Evolutionary conservation across 305 asterid species (phyloP), one percentile per base, ranked within the genome.

Genomic region (Caryopteris hybrid): DNA sequence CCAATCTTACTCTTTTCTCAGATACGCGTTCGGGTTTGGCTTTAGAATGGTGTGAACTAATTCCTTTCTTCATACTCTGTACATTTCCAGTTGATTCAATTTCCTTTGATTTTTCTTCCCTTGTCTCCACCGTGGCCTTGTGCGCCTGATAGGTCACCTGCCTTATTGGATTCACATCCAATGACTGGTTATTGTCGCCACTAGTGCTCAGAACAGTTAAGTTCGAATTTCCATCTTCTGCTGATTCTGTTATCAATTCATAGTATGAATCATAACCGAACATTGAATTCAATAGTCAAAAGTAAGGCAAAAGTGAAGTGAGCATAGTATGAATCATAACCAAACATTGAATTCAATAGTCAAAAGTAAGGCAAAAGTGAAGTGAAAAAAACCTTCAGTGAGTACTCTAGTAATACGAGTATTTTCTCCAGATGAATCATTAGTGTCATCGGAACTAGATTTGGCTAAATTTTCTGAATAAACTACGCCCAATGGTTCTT

Each of bases 361-460:
- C 22, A 42, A 59, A 11, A 22, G 47, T 23, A 43, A 64, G 39
- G n/a, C 59, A 20, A 55, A 36, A 38, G 34, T 17, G 20, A 45
- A 53, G 34, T 23, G 33, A 68, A 58, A 33, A 60, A 43, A 61
- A 89, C 98, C 97, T 89, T 74, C 92, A 27, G 90, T 42, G 29
- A 91, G 94, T 62, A 85, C 95, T 83, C 96, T 81, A 39, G 84
- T 75, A 53, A 79, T 76, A 18, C 81, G 95, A 57, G 86, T 70
- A 74, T 73, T 89, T 53, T 80, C 86, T 31, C 76, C 69, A 1
- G 81, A 64, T 12, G 84, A 72, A 64, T 73, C 78, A 76, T 66
- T 76, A 7, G 89, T 71, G 41, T 39, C 42, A 38, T 80, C 72
- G 9, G 80, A 74, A 57, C 69, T 62, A 62, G 85, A 64, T 25